Evolutionary conservation across 2,329 filamentous ascomycete species (phyloP), one percentile per base, ranked within the genome.

Genomic region (Fusarium mundagurra): DNA sequence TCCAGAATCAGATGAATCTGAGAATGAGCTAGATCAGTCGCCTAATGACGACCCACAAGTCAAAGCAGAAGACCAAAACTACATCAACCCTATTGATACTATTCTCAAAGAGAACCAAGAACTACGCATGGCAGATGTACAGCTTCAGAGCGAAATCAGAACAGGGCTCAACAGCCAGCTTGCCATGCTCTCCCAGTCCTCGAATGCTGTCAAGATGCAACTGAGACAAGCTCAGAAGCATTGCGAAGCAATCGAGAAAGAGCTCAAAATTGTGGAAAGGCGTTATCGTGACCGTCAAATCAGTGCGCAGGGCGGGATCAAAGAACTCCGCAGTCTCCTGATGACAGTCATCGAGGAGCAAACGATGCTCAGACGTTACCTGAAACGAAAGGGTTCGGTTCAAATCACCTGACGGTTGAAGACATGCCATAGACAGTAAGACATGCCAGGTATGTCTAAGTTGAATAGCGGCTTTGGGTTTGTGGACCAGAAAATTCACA

Each of bases 51-150:
- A 36, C 17, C 18, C n/a, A 20, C 31, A 53, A 9, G 9, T 36
- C 33, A 53, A 20, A 36, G 8, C 13, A 20, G 33, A 36, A 17
- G n/a, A 24, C n/a, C 10, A 34, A 22, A 27, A 17, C n/a, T 34
- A 27, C n/a, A 3, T 11, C 12, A 8, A 11, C 9, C 0, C 14
- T 20, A 0, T 0, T 24, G 6, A 34, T 14, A 4, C 5, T 14
- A 4, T 18, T 2, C 33, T 53, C 17, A 53, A 36, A 5, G 14
- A 48, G 22, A 9, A 6, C 20, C 45, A 14, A 8, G 18, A 20
- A 16, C 12, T 53, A 11, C 31, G 18, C 31, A 16, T 34, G n/a
- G 33, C 18, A 36, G n/a, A 53, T 22, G 3, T 27, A 11, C 50
- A 36, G n/a, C 50, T 36, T 10, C 18, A 16, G n/a, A 36, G 2